These are phyloP conservation scores for Fusarium mundagurra DNA, from an alignment of 2,329 filamentous ascomycete genomes.

Conservation along the genomic window DNA sequence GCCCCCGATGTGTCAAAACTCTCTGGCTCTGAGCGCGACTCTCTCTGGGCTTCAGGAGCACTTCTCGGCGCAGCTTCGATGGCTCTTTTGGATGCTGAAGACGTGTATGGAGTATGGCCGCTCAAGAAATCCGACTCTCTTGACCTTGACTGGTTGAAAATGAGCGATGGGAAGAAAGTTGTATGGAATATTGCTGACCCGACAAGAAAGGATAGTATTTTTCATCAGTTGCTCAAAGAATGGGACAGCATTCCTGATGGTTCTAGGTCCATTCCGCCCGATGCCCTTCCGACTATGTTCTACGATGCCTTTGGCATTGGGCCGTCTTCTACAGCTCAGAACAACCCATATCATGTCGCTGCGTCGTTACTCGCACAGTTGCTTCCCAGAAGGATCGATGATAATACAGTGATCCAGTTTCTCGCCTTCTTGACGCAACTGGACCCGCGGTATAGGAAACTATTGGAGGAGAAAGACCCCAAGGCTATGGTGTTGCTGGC, in stretches of 20 bases:
- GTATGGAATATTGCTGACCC: slow-evolving; percentile 64
- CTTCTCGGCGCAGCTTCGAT: slow-evolving; percentile 59
- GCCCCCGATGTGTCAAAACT: slow-evolving; percentile 39
- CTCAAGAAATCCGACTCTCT: slow-evolving; percentile 52
- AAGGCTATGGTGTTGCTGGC: slow-evolving; percentile 64
- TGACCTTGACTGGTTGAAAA: slow-evolving; percentile 67
- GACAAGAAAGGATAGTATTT: slow-evolving; percentile 57
- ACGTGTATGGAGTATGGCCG: slow-evolving; percentile 64
- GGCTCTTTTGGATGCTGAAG: slow-evolving; percentile 53
- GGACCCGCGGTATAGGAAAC: slow-evolving; percentile 51
- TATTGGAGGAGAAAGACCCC: slow-evolving; percentile 62
- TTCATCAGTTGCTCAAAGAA: slow-evolving; percentile 46
- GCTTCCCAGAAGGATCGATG: slow-evolving; percentile 47
- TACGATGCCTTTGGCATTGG: slow-evolving; percentile 43
- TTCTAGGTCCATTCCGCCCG: slow-evolving; percentile 6
- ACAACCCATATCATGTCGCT: slow-evolving; percentile 48
- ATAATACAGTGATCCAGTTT: slow-evolving; percentile 56
- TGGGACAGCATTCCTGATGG: slow-evolving; percentile 17
- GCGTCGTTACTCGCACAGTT: slow-evolving; percentile 52
- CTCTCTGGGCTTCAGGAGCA: slow-evolving; percentile 58
- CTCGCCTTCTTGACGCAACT: slow-evolving; percentile 59
- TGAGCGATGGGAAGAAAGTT: slow-evolving; percentile 64
- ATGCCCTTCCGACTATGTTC: slow-evolving; percentile 47
- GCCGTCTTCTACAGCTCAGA: slow-evolving; percentile 25
- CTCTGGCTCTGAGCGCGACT: slow-evolving; percentile 54